Base-by-base conservation (phyloP, 2,329 filamentous ascomycete species). In the Fusarium veterinarium region DNA sequence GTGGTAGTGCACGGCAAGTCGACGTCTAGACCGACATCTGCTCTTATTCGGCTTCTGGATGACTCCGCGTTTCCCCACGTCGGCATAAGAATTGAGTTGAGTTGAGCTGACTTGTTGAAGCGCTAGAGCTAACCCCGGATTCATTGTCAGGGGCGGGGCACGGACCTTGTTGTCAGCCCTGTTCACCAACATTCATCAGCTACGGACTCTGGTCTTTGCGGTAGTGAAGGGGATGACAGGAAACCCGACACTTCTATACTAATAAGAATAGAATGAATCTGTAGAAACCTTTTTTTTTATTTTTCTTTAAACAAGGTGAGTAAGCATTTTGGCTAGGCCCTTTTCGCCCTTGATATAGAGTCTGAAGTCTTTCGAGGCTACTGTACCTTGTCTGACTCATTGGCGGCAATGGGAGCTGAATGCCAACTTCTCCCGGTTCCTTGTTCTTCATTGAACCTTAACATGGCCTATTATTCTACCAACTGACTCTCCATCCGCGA, bases 81-180 rank as follows among this genome's bases (percentile, higher is more conserved):
- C 41, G 56, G 59, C 51, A 69, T 65, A 41, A 49, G 53, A 64
- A 53, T 55, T 28, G 33, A 40, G 33, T 53, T 53, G 49, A 9
- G 33, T 10, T 25, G 41, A 23, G 6, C 8, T 30, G 13, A 30
- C 28, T 31, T 66, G 59, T 73, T 66, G 65, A 67, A 42, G 58
- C 70, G 59, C 66, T 62, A 69, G 44, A 63, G 48, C 70, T 67
- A 71, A 71, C 70, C 70, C 70, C 70, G 37, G 70, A 71, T 71
- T 73, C 56, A 60, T 58, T 61, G 45, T 71, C 60, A 73, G 70
- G 70, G 66, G 70, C 42, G 23, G 23, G 11, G 61, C 55, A 71
- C 56, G 40, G 65, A 37, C 63, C 64, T 57, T 23, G n/a, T 28
- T 19, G 13, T 67, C 31, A 67, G 25, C 62, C 60, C 16, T 51